Conservation (phyloP, 768 basidiomycete species). For the Peribolospora kevripleyi region DNA sequence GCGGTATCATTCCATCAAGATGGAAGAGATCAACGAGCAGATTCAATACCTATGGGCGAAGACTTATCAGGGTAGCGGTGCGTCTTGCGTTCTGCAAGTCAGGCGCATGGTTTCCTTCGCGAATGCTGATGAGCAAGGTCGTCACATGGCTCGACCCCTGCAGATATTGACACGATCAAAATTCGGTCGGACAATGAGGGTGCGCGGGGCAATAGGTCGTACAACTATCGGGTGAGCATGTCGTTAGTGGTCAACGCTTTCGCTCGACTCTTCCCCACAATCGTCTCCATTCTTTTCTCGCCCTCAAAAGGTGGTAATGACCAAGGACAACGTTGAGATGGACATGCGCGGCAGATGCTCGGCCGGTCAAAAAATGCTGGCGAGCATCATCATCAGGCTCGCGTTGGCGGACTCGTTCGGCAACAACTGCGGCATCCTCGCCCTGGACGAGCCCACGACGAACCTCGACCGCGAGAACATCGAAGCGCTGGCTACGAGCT, state of each 20-base stretch:
- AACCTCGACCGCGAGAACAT: conserved; percentile 92
- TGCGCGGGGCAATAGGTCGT: conserved; percentile 56
- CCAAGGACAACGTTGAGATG: conserved; percentile 96
- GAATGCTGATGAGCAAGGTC: too few species aligned
- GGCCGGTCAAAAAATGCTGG: conserved; percentile 95
- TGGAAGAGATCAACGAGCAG: conserved; percentile 97
- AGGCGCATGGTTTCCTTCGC: not conserved
- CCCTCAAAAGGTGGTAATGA: conserved; percentile 67
- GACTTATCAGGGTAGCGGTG: conserved; percentile 94
- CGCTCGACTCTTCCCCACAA: not conserved
- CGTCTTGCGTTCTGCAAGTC: conserved; percentile 12
- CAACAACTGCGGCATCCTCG: conserved; percentile 90
- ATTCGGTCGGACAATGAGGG: conserved; percentile 86
- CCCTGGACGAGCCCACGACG: conserved; percentile 93
- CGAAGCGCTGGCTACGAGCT: conserved; percentile 67
- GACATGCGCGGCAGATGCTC: conserved; percentile 98
- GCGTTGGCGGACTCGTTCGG: conserved; percentile 94
- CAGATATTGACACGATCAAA: conserved; percentile 93
- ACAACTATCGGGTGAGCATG: conserved; percentile 67
- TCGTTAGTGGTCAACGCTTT: not conserved
- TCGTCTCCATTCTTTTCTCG: not conserved
- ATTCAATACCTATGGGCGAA: conserved; percentile 96
- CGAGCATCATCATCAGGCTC: conserved; percentile 89
- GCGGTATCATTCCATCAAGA: conserved; percentile 90
- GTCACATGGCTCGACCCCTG: not conserved